Percentiles rank a stretch among this genome's conserved stretches.
Conservation (phyloP, 805 yeast species). For the Kazachstania bromeliacearum region DNA sequence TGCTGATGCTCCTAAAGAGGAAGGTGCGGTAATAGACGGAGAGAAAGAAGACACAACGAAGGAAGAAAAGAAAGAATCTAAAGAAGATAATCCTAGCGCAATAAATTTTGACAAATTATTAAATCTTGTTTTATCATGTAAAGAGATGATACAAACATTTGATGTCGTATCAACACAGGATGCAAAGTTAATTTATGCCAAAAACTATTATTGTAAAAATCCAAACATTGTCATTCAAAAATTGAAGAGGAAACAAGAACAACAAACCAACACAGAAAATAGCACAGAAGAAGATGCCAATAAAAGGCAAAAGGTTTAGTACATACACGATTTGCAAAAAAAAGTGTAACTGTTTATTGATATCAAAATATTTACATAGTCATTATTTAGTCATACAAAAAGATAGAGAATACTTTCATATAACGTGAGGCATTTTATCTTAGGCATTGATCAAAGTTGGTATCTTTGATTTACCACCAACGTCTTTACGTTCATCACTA, state of each 20-base stretch:
- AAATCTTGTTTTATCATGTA: slow-evolving; percentile 40
- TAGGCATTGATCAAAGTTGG: slow-evolving; percentile 26
- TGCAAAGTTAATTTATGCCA: slow-evolving; percentile 53
- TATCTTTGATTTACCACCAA: slow-evolving; percentile 27
- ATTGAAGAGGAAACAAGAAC: slow-evolving; percentile 37
- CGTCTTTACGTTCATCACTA: slow-evolving; percentile 36
- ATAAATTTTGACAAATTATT: slow-evolving; percentile 37
- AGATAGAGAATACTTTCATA: neutral
- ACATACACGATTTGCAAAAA: neutral
- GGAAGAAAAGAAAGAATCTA: slow-evolving; percentile 13
- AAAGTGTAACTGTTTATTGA: neutral
- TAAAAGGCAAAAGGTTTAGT: slow-evolving; percentile 10
- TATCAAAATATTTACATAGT: slow-evolving; percentile 7
- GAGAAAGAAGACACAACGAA: slow-evolving; percentile 5
- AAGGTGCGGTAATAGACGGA: slow-evolving; percentile 12
- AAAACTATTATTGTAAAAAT: slow-evolving; percentile 51
- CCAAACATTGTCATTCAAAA: slow-evolving; percentile 47
- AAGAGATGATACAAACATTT: slow-evolving; percentile 34
- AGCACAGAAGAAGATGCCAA: neutral
- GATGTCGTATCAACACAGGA: slow-evolving; percentile 48
- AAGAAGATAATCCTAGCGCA: slow-evolving; percentile 10
- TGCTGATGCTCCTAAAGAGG: slow-evolving; percentile 4
- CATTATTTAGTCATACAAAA: slow-evolving; percentile 1
- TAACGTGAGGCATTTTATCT: neutral
- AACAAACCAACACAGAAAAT: slow-evolving; percentile 4